Conservation (phyloP, 2,329 filamentous ascomycete species). For the Emergomyces orientalis region DNA sequence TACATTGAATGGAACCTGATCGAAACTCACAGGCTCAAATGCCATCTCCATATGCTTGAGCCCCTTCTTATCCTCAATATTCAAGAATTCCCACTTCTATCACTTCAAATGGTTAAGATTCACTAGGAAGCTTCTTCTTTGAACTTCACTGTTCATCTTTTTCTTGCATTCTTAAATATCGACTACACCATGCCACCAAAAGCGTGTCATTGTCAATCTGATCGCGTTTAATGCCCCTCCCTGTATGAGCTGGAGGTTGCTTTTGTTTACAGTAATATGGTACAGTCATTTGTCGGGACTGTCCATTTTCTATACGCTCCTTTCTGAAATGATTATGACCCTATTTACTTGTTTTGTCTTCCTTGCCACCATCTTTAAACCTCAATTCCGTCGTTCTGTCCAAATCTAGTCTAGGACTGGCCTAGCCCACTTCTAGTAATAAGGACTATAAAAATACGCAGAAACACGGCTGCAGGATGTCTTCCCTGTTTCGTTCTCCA, state of each 20-base stretch:
- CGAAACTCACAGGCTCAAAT: constrained; percentile 10
- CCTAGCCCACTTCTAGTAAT: background rate
- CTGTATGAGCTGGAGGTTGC: background rate
- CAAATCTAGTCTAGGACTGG: background rate
- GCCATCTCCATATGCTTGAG: constrained; percentile 2
- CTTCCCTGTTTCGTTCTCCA: constrained; percentile 35
- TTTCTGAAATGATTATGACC: constrained; percentile 1
- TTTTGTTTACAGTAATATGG: background rate
- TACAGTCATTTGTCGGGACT: background rate
- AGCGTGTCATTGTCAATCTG: background rate
- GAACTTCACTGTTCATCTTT: background rate
- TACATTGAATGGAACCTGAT: constrained; percentile 12
- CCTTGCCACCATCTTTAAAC: background rate
- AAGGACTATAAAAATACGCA: background rate
- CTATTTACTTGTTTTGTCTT: background rate
- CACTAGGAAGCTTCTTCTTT: background rate
- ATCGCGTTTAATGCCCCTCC: background rate
- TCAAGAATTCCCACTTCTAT: background rate
- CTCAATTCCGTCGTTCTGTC: background rate
- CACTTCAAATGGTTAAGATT: background rate
- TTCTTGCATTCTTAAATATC: background rate
- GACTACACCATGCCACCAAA: background rate
- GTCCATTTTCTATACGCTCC: background rate
- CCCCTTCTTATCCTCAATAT: constrained; percentile 1
- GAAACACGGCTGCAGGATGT: constrained; percentile 14